Conservation (phyloP, 306 rosid species). For the Prunus davidiana region DNA sequence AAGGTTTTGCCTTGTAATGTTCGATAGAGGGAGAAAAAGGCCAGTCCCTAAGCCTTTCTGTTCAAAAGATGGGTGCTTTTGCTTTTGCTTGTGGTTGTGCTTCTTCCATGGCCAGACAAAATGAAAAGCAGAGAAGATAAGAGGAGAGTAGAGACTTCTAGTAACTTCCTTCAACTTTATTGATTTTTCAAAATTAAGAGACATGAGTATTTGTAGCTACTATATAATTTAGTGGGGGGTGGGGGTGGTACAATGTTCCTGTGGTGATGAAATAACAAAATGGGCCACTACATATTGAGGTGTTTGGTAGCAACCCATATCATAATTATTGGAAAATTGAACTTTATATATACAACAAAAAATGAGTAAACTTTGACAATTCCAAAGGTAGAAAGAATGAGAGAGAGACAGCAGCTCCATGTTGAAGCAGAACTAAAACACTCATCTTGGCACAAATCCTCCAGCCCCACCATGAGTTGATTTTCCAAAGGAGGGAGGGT, state of each 20-base stretch:
- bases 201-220: constrained; percentile 13
- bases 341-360: constrained; percentile 55
- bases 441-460: constrained; percentile 42
- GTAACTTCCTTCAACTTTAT: neutral
- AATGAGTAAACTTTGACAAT: constrained; percentile 32
- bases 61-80: neutral
- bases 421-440: constrained; percentile 36
- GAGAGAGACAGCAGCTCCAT: constrained; percentile 19
- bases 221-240: constrained; percentile 12
- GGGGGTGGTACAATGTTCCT: constrained; percentile 18
- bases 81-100: neutral
- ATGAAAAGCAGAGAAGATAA: neutral
- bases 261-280: constrained; percentile 27
- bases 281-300: constrained; percentile 29
- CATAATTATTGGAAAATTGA: constrained; percentile 37
- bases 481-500: constrained; percentile 27
- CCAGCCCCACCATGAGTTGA: constrained; percentile 38
- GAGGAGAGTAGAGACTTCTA: neutral
- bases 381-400: constrained; percentile 29
- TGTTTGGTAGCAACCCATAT: constrained; percentile 38
- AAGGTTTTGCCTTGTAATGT: no score
- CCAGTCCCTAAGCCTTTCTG: no score
- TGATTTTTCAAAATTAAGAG: neutral
- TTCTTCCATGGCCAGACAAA: neutral
- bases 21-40: no score